These are phyloP conservation scores for Spinacia oleracea DNA, from an alignment of 179 eudicot genomes.

Conservation along the genomic window DNA sequence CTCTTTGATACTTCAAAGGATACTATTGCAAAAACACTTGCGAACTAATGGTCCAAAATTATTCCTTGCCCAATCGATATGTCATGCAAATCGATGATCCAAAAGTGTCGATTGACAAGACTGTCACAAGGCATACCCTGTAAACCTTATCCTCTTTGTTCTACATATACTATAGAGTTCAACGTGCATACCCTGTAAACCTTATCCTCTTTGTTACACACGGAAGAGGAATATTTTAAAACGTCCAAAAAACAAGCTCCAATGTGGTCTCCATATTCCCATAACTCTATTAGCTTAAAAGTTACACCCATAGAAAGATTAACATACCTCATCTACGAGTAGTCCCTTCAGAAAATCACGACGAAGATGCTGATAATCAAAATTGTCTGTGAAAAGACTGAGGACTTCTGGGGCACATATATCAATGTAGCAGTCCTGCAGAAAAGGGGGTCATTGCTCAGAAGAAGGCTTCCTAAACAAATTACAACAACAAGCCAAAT, in stretches of 20 bases:
- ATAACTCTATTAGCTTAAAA: slow-evolving; percentile 2
- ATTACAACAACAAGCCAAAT: background rate
- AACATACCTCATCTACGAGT: slow-evolving; percentile 86
- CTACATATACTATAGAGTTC: background rate
- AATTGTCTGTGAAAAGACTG: slow-evolving; percentile 88
- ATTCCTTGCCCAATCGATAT: background rate
- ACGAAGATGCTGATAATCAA: slow-evolving; percentile 97
- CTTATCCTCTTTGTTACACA: too few species aligned
- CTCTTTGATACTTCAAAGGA: too few species aligned
- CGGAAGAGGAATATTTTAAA: background rate
- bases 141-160: background rate
- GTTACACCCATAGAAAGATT: background rate
- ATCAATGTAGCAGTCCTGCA: slow-evolving; percentile 95
- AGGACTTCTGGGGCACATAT: slow-evolving; percentile 92
- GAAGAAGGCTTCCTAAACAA: slow-evolving; percentile 4
- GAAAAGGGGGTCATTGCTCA: background rate
- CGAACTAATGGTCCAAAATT: too few species aligned
- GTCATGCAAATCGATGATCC: background rate
- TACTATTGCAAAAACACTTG: too few species aligned
- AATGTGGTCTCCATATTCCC: background rate
- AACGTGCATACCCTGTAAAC: background rate
- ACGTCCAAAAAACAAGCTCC: background rate
- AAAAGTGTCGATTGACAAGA: background rate
- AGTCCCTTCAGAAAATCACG: slow-evolving; percentile 93
- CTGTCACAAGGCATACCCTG: background rate